A percentile compares a stretch with the other conserved stretches of the same genome.
Evolutionary conservation across 1,139 yeast genomes (phyloP).

Genomic region (Suhomyces ambrosiae): DNA sequence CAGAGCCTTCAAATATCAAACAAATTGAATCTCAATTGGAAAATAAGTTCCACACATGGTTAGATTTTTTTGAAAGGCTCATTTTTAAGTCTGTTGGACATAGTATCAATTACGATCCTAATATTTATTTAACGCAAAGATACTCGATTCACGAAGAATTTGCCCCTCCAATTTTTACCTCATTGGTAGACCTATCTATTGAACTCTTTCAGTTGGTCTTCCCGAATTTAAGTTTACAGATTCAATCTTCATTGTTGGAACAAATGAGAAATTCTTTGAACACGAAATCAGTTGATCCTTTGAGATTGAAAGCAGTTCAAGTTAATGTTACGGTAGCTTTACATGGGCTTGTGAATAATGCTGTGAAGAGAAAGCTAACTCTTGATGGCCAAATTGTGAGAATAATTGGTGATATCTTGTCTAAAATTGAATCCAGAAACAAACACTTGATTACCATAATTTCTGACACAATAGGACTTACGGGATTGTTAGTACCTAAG

Average conservation of each 20-base stretch:
- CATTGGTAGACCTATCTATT: slow-evolving; percentile 75
- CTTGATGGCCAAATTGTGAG: slow-evolving; percentile 51
- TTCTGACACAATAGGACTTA: slow-evolving; percentile 68
- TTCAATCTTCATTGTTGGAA: slow-evolving; percentile 84
- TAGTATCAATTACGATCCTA: slow-evolving; percentile 40
- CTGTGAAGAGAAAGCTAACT: slow-evolving; percentile 25
- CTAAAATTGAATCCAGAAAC: slow-evolving; percentile 45
- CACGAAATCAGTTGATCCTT: slow-evolving; percentile 31
- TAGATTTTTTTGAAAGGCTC: slow-evolving; percentile 33
- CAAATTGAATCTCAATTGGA: slow-evolving; percentile 12
- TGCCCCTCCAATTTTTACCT: slow-evolving; percentile 44
- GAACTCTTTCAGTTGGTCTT: slow-evolving; percentile 73
- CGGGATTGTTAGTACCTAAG: slow-evolving; percentile 46
- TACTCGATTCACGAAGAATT: slow-evolving; percentile 29
- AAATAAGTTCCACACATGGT: slow-evolving; percentile 27
- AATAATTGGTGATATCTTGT: slow-evolving; percentile 60
- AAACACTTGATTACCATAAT: slow-evolving; percentile 50
- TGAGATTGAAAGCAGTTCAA: slow-evolving; percentile 51
- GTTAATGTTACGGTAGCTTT: slow-evolving; percentile 67
- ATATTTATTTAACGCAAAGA: slow-evolving; percentile 28
- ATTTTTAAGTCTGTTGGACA: slow-evolving; percentile 29
- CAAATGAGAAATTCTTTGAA: slow-evolving; percentile 62
- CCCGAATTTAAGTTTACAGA: slow-evolving; percentile 73
- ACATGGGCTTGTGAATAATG: slow-evolving; percentile 53
- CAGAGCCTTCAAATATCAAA: not conserved